These are phyloP conservation scores for Fusarium palustre DNA, from an alignment of 2,329 filamentous ascomycete genomes.

Conservation along the genomic window DNA sequence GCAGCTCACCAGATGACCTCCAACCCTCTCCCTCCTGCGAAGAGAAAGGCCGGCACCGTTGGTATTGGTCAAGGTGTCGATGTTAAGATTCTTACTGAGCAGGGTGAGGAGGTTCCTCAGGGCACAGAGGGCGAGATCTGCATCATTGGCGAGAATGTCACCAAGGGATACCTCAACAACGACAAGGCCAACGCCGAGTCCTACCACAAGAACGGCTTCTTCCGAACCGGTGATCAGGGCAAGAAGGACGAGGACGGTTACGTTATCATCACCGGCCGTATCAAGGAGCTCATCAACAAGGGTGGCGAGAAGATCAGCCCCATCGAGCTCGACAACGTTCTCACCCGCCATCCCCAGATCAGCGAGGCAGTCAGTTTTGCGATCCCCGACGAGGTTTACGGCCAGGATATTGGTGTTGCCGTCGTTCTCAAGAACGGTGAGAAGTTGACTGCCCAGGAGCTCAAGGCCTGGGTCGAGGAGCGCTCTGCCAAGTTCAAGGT, in stretches of 20 bases:
- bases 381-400: conserved; percentile 83
- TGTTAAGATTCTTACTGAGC: conserved; percentile 78
- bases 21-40: conserved; percentile 75
- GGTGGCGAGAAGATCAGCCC: conserved; percentile 91
- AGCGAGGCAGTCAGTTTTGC: conserved; percentile 86
- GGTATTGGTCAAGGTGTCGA: conserved; percentile 87
- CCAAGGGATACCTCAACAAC: conserved; percentile 88
- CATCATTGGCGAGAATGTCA: conserved; percentile 85
- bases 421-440: conserved; percentile 77
- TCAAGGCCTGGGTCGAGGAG: conserved; percentile 76
- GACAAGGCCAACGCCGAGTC: conserved; percentile 77
- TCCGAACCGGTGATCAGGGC: conserved; percentile 89
- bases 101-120: conserved; percentile 74
- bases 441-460: conserved; percentile 66
- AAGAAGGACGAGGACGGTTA: conserved; percentile 84
- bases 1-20: conserved; percentile 88
- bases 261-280: conserved; percentile 87
- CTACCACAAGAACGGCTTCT: conserved; percentile 82
- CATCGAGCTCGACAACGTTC: conserved; percentile 86
- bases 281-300: conserved; percentile 94
- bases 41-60: conserved; percentile 84
- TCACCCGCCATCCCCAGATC: conserved; percentile 78
- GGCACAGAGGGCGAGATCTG: conserved; percentile 84
- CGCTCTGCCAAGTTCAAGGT: conserved; percentile 86
- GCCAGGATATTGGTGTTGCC: conserved; percentile 83